Evolutionary conservation across 2,329 filamentous ascomycete genomes (phyloP).

Genomic region (Fusarium udum): DNA sequence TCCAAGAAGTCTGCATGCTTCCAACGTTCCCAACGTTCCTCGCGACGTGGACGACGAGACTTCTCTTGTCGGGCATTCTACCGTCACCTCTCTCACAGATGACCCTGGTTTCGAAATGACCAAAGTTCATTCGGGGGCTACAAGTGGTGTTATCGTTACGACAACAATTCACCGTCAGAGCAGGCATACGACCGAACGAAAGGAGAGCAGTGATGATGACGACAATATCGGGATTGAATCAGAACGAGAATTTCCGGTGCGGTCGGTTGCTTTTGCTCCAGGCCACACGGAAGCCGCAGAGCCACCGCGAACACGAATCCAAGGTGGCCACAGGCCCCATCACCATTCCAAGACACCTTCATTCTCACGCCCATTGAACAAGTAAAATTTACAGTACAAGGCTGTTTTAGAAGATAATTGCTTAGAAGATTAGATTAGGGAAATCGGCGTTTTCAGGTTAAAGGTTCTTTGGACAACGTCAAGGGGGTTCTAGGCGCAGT

Average conservation of each 20-base stretch:
- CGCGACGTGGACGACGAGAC: conserved; percentile 41
- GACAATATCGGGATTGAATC: conserved; percentile 18
- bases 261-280: conserved; percentile 18
- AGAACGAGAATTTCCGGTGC: conserved; percentile 18
- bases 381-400: background rate
- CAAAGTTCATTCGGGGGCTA: conserved; percentile 27
- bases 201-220: conserved; percentile 5
- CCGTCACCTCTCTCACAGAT: conserved; percentile 34
- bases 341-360: conserved; percentile 15
- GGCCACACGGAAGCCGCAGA: conserved; percentile 22
- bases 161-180: conserved; percentile 51
- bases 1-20: conserved; percentile 9
- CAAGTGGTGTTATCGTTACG: conserved; percentile 48
- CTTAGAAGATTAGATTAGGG: background rate
- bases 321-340: conserved; percentile 28
- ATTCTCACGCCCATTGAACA: conserved; percentile 8
- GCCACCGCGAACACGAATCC: conserved; percentile 40
- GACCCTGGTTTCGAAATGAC: conserved; percentile 30
- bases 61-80: conserved; percentile 38
- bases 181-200: conserved; percentile 33
- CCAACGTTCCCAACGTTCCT: conserved; percentile 18
- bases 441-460: background rate
- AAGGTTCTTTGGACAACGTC: background rate
- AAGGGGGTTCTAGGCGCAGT: background rate
- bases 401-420: background rate